Evolutionary conservation across 805 yeast genomes (phyloP).

Genomic region (Kazachstania bromeliacearum): DNA sequence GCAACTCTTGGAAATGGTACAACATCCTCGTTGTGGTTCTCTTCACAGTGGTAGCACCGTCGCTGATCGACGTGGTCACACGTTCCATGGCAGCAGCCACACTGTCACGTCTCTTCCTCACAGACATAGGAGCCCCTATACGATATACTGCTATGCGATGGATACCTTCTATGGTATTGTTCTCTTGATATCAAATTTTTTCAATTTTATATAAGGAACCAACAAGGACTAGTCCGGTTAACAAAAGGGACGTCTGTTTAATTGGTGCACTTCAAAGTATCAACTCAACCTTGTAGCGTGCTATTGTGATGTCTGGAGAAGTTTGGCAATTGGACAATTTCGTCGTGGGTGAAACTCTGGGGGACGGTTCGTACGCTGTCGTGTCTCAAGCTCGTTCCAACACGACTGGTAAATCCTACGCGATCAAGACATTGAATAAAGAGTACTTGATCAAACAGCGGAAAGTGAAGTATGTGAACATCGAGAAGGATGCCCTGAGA

Average conservation of each 20-base stretch:
- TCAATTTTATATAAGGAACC: too few relatives aligned
- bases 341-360: conserved; percentile 76
- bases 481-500: conserved; percentile 85
- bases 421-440: conserved; percentile 85
- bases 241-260: too few relatives aligned
- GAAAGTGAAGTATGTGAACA: conserved; percentile 90
- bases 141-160: too few relatives aligned
- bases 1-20: conserved; percentile 44
- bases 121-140: too few relatives aligned
- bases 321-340: conserved; percentile 42
- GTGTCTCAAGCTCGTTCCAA: conserved; percentile 81
- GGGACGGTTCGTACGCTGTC: conserved; percentile 93
- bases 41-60: not conserved
- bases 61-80: not conserved
- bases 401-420: conserved; percentile 49
- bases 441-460: conserved; percentile 89
- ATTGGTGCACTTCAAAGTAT: too few relatives aligned
- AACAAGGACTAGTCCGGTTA: too few relatives aligned
- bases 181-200: too few relatives aligned
- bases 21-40: not conserved
- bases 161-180: too few relatives aligned
- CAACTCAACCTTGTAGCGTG: too few relatives aligned
- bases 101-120: not conserved
- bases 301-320: too few relatives aligned
- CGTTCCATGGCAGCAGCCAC: not conserved